Evolutionary conservation across 177 flowering plant species (phyloP).

Genomic region (Vitis hybrid): DNA sequence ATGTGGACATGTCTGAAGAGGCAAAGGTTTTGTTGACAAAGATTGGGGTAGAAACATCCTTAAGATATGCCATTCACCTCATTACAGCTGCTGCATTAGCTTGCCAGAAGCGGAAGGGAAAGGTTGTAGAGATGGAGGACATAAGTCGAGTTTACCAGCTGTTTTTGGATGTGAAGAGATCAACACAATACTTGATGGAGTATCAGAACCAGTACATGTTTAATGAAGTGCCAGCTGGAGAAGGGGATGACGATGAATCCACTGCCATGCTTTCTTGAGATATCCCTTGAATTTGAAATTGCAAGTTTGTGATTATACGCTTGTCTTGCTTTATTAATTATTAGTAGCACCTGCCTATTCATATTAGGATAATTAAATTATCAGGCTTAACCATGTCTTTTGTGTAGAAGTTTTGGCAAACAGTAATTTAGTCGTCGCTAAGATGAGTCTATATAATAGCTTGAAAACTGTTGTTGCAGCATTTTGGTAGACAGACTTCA

Average conservation of each 20-base stretch:
- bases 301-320: background rate
- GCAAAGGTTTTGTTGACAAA: constrained; percentile 59
- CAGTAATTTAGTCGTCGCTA: no score
- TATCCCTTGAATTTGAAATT: background rate
- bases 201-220: constrained; percentile 90
- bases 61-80: constrained; percentile 91
- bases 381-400: no score
- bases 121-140: constrained; percentile 78
- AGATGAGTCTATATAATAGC: no score
- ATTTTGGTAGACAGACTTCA: no score
- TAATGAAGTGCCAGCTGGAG: constrained; percentile 49
- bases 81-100: constrained; percentile 82
- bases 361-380: no score
- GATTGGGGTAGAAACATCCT: constrained; percentile 68
- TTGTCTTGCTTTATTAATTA: background rate
- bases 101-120: constrained; percentile 90
- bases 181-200: constrained; percentile 87
- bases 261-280: constrained; percentile 44
- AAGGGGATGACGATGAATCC: constrained; percentile 47
- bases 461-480: background rate
- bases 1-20: constrained; percentile 82
- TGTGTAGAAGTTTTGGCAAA: no score
- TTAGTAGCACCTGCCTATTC: no score
- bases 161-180: constrained; percentile 84
- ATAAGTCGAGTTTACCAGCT: constrained; percentile 71